Base-by-base conservation (phyloP, 352 stramenopile genomes). In the Thalassiosira allenii region DNA sequence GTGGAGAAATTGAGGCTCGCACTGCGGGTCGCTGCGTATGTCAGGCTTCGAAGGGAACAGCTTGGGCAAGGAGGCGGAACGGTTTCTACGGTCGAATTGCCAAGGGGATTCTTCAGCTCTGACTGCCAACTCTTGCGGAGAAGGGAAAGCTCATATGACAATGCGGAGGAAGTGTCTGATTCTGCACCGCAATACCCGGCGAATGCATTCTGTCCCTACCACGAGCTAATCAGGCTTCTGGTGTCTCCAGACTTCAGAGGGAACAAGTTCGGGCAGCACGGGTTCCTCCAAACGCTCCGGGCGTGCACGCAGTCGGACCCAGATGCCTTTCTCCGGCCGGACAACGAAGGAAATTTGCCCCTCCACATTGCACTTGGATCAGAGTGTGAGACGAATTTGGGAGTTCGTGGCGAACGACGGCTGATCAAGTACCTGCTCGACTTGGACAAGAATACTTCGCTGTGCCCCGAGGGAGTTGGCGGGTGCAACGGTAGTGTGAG, bases 1-100 rank as follows among this genome's bases (percentile, higher is more conserved):
- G 78, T 75, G 2, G 66, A 86, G 30, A 86, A 86, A 43, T 56
- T 86, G 14, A 66, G 67, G 37, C 54, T 86, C 20, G 78, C 78
- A 1, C 47, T 86, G 32, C 49, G 61, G 41, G 61, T 69, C 27
- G 65, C 78, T 25, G 32, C 59, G 4, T 83, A 64, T 78, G 44
- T 83, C 14, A 59, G 63, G 43, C 29, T 53, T 25, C 68, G 32
- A 30, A 51, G 33, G 37, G 32, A 64, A 25, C 29, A 63, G 27
- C 12, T 57, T 6, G 20, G 3, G 33, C n/a, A 1, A 44, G 20
- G 41, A 17, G 30, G 20, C 8, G 25, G 23, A 75, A 75, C 41
- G 56, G 30, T 68, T 58, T 63, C 75, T 9, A 52, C 47, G n/a
- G n/a, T n/a, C n/a, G n/a, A n/a, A 27, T 41, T 75, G 33, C 72